Percentiles rank a stretch among this genome's conserved stretches.
phyloP scores from a whole-genome alignment of 176 grass and related monocot species.

The Aegilops speltoides region DNA sequence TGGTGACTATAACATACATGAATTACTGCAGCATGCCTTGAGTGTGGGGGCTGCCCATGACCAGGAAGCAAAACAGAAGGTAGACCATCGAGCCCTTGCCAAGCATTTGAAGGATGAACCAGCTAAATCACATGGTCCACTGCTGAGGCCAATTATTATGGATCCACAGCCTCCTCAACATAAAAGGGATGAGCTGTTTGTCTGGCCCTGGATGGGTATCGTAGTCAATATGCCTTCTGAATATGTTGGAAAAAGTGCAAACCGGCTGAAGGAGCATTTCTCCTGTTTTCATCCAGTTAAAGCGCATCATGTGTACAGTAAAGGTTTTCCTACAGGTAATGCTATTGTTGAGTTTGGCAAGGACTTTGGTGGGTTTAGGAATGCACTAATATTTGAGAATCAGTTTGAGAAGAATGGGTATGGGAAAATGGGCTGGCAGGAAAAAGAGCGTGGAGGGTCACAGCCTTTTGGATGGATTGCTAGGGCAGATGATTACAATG shows the following conservation, averaged over 20 bases:
- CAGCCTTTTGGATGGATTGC: slow-evolving; percentile 56
- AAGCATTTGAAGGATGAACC: slow-evolving; percentile 54
- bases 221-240: slow-evolving; percentile 56
- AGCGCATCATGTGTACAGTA: slow-evolving; percentile 49
- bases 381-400: slow-evolving; percentile 54
- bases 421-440: slow-evolving; percentile 37
- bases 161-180: slow-evolving; percentile 25
- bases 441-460: slow-evolving; percentile 26
- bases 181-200: slow-evolving; percentile 48
- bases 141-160: not conserved
- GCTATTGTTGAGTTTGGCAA: slow-evolving; percentile 64
- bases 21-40: slow-evolving; percentile 74
- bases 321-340: slow-evolving; percentile 40
- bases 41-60: slow-evolving; percentile 47
- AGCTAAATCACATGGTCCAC: not conserved
- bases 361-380: slow-evolving; percentile 51
- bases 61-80: slow-evolving; percentile 50
- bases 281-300: slow-evolving; percentile 49
- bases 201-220: slow-evolving; percentile 67
- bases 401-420: slow-evolving; percentile 37
- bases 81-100: slow-evolving; percentile 57
- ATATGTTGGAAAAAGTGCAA: slow-evolving; percentile 56
- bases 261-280: slow-evolving; percentile 59
- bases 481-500: slow-evolving; percentile 49
- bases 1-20: slow-evolving; percentile 37